Evolutionary conservation across 495 filamentous ascomycete species (phyloP).

Genomic region (Talaromyces wortmannii): DNA sequence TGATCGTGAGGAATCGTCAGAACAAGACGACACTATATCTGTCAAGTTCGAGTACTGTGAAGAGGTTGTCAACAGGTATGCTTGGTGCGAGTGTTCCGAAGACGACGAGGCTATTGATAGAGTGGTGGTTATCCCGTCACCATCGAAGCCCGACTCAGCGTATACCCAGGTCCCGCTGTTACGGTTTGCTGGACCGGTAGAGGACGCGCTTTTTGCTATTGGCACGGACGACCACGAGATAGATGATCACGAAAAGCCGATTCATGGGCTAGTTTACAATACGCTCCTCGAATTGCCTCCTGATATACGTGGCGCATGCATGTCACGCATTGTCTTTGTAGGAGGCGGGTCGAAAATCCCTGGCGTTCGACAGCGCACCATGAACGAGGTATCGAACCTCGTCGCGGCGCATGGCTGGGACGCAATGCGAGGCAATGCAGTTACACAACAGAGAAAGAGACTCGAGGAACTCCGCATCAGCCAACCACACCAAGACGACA

Average conservation of each 20-base stretch:
- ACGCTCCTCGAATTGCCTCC: conserved; percentile 68
- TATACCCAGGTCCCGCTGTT: conserved; percentile 56
- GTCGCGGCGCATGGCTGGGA: conserved; percentile 71
- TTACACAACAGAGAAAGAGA: conserved; percentile 47
- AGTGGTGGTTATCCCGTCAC: conserved; percentile 35
- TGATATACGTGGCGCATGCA: conserved; percentile 76
- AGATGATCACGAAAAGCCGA: conserved; percentile 79
- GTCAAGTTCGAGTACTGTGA: conserved; percentile 71
- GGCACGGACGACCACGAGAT: conserved; percentile 47
- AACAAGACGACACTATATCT: conserved; percentile 19
- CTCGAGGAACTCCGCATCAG: conserved; percentile 37
- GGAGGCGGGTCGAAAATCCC: conserved; percentile 76
- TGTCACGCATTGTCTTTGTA: conserved; percentile 84
- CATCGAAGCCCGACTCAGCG: conserved; percentile 26
- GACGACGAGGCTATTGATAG: conserved; percentile 3
- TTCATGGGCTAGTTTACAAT: conserved; percentile 68
- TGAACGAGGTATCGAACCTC: conserved; percentile 63
- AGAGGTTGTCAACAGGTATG: conserved; percentile 63
- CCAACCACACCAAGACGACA: conserved; percentile 17
- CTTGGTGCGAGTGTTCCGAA: conserved; percentile 56
- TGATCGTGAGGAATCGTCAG: conserved; percentile 8
- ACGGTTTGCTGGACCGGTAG: conserved; percentile 63
- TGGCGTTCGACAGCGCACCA: conserved; percentile 71
- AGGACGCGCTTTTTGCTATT: conserved; percentile 62
- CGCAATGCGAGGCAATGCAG: conserved; percentile 54